A percentile compares a stretch with the other conserved stretches of the same genome.
Evolutionary conservation across 306 rosid genomes (phyloP).

Genomic region (Alnus glutinosa): DNA sequence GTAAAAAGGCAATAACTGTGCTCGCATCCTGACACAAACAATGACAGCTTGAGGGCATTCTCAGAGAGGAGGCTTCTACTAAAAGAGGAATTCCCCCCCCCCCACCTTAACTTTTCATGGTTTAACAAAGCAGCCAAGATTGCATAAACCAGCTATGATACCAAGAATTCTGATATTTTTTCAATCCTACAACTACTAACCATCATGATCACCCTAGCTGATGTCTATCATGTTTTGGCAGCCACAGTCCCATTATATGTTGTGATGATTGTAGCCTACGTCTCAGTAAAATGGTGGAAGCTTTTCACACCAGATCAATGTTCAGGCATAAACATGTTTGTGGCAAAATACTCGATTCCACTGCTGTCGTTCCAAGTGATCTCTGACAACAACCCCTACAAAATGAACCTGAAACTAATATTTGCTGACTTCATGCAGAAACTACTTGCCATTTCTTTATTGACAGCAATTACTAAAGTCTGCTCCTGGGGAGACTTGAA

Average conservation of each 20-base stretch:
- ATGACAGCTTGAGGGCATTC: conserved; percentile 32
- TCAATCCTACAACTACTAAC: conserved; percentile 11
- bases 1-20: conserved; percentile 12
- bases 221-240: conserved; percentile 73
- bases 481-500: conserved; percentile 58
- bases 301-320: conserved; percentile 92
- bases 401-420: conserved; percentile 73
- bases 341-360: conserved; percentile 91
- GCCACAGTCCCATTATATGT: conserved; percentile 88
- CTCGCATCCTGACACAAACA: conserved; percentile 18
- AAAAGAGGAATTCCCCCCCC: conserved; percentile 50
- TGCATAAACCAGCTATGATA: conserved; percentile 42
- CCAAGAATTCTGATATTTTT: conserved; percentile 36
- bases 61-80: conserved; percentile 64
- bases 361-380: conserved; percentile 81
- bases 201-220: conserved; percentile 70
- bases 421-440: conserved; percentile 72
- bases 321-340: conserved; percentile 89
- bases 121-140: conserved; percentile 50
- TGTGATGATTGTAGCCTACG: conserved; percentile 80
- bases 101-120: conserved; percentile 42
- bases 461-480: conserved; percentile 51
- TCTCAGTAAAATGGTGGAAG: conserved; percentile 91
- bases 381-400: conserved; percentile 71
- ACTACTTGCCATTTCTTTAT: conserved; percentile 49